A percentile compares a stretch with the other conserved stretches of the same genome.
Conservation (phyloP, 2,329 filamentous ascomycete genomes). For the Neobulgaria alba region DNA sequence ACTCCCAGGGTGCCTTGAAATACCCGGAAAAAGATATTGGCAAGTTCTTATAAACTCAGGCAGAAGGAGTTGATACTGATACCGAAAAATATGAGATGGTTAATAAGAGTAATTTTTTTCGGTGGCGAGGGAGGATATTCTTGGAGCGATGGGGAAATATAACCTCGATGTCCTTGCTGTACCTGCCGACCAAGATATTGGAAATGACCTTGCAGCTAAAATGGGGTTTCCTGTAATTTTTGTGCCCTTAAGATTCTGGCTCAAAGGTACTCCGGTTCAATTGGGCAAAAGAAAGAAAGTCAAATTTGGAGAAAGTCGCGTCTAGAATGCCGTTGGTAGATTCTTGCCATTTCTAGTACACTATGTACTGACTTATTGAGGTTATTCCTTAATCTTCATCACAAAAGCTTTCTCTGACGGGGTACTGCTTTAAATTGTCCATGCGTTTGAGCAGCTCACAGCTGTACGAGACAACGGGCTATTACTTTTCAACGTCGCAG, state of each 20-base stretch:
- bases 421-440: neutral
- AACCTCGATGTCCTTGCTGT: neutral
- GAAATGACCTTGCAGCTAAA: neutral
- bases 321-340: neutral
- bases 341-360: too few species aligned
- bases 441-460: conserved; percentile 1
- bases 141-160: neutral
- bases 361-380: neutral
- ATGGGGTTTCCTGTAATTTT: neutral
- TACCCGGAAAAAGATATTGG: neutral
- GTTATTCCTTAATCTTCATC: neutral
- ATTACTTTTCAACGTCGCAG: neutral
- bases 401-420: neutral
- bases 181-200: neutral
- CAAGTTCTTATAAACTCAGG: neutral
- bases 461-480: neutral
- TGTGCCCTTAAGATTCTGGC: neutral
- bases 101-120: neutral
- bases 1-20: too few species aligned
- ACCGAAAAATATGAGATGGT: neutral
- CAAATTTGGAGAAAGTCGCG: neutral
- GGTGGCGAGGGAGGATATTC: neutral
- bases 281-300: neutral
- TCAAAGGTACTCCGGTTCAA: neutral
- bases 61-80: neutral